Evolutionary conservation across 495 filamentous ascomycete genomes (phyloP), one percentile per base, ranked within the genome.

Genomic region (Penicillium antarcticum): DNA sequence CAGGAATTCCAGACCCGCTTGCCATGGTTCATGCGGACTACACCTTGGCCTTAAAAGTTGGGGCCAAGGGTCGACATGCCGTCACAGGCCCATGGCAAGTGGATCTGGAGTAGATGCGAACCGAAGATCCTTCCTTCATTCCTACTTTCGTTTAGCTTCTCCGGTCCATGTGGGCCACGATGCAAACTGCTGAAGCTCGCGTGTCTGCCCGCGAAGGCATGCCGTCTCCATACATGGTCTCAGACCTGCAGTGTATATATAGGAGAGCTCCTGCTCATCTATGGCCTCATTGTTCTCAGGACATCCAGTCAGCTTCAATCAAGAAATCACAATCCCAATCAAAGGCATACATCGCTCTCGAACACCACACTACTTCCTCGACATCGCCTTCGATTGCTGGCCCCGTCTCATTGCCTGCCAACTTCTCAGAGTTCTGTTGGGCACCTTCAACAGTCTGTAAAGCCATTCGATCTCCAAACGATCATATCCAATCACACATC

Each of bases 111-210:
- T 55, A n/a, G 45, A 47, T 52, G 49, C 49, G 42, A 52, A 49
- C 49, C 49, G 58, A 59, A 45, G 59, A 63, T 62, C 56, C 43
- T 52, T 60, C 43, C 53, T 46, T 54, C 55, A 60, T 61, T 61
- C 50, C 49, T 51, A 42, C 51, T 41, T 48, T 48, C 21, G 42
- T 33, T 59, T 46, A 53, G 45, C 39, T 56, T 17, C 31, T 44
- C 43, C 36, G 19, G 40, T 45, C 61, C 61, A 66, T 66, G 60
- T 66, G 62, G 62, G 50, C 56, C 57, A 48, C 40, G 51, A 49
- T 56, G 49, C 32, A 52, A 57, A 42, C 39, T 55, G 43, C 58
- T 52, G 49, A 49, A 60, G 41, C 61, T 65, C 62, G 59, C 62
- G 54, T 66, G 53, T 50, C 17, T 23, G 47, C 26, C 11, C 19